Base-by-base conservation (phyloP, 1,284 basidiomycete species). In the Apiotrichum siamense region DNA sequence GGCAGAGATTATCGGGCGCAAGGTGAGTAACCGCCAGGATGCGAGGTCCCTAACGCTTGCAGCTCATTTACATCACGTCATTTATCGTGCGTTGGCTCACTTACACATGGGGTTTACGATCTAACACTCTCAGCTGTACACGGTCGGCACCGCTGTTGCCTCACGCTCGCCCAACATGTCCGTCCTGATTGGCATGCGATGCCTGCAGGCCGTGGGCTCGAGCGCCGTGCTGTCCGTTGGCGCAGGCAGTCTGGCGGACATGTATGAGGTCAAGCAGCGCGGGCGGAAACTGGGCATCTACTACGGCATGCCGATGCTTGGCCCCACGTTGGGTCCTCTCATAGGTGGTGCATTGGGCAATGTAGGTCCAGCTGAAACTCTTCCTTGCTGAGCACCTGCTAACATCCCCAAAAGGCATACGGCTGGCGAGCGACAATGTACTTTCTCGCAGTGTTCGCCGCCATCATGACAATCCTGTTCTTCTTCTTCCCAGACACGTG, bases 401-500 rank as follows among this genome's bases (percentile, higher is more conserved):
- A n/a, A 6, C 6, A 18, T 12, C 17, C n/a, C 25, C 4, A 20
- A n/a, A 24, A 83, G 55, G 79, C 76, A 0, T 84, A 85, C 66
- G 78, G 77, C 50, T 92, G 89, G 88, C 80, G 86, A 25, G 81
- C 83, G 6, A 81, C 83, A 0, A 88, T 92, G 68, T 92, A 86
- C 79, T 88, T 91, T 67, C 78, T 90, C 21, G 76, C 80, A 2
- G 83, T 83, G 39, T 79, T 84, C 47, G 81, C 81, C 9, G 81
- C 80, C 6, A 45, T 79, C 36, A 81, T 79, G 56, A 76, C 81
- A 44, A 43, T 81, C 41, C 74, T 78, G 18, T 88, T 88, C 72
- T 52, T 83, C 32, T 69, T 84, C 48, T 80, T 89, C 76, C 82
- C 81, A 47, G 89, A 92, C 62, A 89, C 88, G 1, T 92, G 87